A percentile compares a stretch with the other conserved stretches of the same genome.
Conservation (phyloP, 345 rosid species). For the Adansonia digitata region DNA sequence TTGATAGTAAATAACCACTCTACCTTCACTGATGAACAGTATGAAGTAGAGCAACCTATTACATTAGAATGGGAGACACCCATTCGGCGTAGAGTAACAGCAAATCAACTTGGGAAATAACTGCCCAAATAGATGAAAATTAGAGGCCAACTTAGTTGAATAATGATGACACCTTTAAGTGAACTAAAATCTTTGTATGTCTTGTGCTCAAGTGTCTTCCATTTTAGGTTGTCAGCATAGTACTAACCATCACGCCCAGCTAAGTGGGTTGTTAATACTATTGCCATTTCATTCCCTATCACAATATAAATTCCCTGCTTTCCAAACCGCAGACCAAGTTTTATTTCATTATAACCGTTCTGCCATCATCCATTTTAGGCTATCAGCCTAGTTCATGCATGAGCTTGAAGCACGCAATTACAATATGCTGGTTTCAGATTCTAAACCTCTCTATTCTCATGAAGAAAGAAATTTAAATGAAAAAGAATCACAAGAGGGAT, state of each 20-base stretch:
- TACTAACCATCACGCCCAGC: background rate
- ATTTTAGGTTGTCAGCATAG: background rate
- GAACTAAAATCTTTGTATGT: background rate
- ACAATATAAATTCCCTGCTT: background rate
- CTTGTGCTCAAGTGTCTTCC: background rate
- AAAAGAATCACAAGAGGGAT: background rate
- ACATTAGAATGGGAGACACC: background rate
- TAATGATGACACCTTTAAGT: background rate
- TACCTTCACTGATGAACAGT: background rate
- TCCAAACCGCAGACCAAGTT: background rate
- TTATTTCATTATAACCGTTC: background rate
- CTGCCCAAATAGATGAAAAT: background rate
- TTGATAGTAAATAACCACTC: background rate
- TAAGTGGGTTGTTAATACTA: background rate
- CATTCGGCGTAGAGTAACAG: background rate
- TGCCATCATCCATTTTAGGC: too few relatives aligned
- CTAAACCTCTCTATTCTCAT: background rate
- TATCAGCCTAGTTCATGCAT: too few relatives aligned
- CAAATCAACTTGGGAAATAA: constrained; percentile 1
- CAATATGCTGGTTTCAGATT: background rate
- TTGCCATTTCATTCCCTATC: background rate
- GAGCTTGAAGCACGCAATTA: background rate
- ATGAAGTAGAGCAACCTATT: background rate
- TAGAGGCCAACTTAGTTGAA: background rate
- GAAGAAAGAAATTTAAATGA: background rate